Conservation (phyloP, 2,329 filamentous ascomycete species). For the Corniculantispora saksenae region DNA sequence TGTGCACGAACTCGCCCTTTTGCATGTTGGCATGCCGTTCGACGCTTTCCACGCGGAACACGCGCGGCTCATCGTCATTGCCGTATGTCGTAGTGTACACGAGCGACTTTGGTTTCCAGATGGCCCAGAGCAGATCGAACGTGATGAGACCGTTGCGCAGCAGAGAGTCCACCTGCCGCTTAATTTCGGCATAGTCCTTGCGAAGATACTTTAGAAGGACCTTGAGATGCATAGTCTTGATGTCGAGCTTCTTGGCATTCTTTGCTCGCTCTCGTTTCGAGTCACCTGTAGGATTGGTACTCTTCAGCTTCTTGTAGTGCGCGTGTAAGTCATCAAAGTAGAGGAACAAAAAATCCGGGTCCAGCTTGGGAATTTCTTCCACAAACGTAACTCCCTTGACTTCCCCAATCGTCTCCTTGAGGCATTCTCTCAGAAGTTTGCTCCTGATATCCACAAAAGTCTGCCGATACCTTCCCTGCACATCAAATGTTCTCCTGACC, state of each 20-base stretch:
- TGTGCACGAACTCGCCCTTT: conserved; percentile 72
- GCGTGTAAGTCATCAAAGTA: conserved; percentile 76
- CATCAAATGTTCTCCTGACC: conserved; percentile 79
- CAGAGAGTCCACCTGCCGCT: conserved; percentile 77
- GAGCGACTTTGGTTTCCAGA: conserved; percentile 85
- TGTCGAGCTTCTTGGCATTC: conserved; percentile 55
- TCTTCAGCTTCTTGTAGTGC: conserved; percentile 65
- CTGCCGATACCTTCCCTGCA: conserved; percentile 74
- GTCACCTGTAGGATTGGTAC: conserved; percentile 48
- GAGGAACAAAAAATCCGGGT: conserved; percentile 71
- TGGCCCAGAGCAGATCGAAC: conserved; percentile 83
- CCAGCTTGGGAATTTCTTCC: conserved; percentile 73
- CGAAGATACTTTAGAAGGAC: conserved; percentile 76
- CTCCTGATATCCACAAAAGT: conserved; percentile 85
- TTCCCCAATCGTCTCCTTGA: conserved; percentile 40
- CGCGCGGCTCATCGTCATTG: conserved; percentile 71
- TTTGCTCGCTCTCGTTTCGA: conserved; percentile 62
- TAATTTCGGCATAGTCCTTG: conserved; percentile 75
- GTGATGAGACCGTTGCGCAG: conserved; percentile 82
- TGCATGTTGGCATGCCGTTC: conserved; percentile 69
- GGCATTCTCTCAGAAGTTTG: conserved; percentile 70
- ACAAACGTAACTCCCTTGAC: conserved; percentile 68
- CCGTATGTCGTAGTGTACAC: conserved; percentile 78
- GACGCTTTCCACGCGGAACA: conserved; percentile 78
- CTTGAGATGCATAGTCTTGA: conserved; percentile 67